Evolutionary conservation across 495 filamentous ascomycete genomes (phyloP), one percentile per base, ranked within the genome.

Genomic region (Wilcoxina mikolae): DNA sequence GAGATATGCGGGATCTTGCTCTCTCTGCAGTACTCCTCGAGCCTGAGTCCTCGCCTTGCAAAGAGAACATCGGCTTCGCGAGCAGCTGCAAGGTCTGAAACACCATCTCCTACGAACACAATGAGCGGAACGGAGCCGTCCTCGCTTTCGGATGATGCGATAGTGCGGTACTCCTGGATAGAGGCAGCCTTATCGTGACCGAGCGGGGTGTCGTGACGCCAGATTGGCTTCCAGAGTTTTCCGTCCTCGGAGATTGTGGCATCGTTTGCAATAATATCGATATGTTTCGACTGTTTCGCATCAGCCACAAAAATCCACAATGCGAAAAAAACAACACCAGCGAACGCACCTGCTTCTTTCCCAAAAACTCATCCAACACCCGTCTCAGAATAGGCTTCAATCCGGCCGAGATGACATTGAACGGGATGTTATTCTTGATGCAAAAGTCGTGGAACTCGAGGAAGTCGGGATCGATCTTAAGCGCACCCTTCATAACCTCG

Each of bases 91-190:
- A 87, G 76, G 60, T 86, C 83, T 4, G 80, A 84, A 15, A 88
- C 81, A 1, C 84, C 84, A 66, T 87, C 84, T 48, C 84, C 83
- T 58, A 86, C 84, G 65, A 87, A 88, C 38, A 87, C 70, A 55
- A 87, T 80, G 0, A 82, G 72, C 4, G 83, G 84, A 42, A 83
- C 76, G 12, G 80, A 77, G 47, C 75, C 78, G 29, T 83, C 76
- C 0, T 74, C 73, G 49, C 72, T 74, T 45, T 71, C 67, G 4
- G 75, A 65, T 31, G 73, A 70, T 0, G 79, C 81, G 33, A 71
- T 65, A 10, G 60, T 64, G 4, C 79, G 73, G 44, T 74, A 80
- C 56, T 83, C 79, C 50, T 76, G 72, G 35, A 87, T 77, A 0
- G 76, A 81, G 4, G 76, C 66, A 1, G 78, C 79, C 62, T 86